These are phyloP conservation scores for Nannizzia gypsea DNA, from an alignment of 2,329 filamentous ascomycete genomes.

Conservation along the genomic window DNA sequence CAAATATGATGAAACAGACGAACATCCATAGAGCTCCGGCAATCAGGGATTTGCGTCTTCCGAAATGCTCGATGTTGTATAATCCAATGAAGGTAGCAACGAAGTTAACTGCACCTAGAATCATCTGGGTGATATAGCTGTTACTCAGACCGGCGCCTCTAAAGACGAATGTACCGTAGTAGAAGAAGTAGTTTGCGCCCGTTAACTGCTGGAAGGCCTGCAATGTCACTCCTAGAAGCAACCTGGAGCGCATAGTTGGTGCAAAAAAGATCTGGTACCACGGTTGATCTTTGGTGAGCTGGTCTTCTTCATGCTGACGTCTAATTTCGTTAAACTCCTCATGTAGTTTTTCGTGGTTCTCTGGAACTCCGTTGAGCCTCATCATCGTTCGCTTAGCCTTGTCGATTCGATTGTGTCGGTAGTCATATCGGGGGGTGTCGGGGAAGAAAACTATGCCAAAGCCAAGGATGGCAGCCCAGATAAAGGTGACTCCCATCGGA, in stretches of 20 bases:
- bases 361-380: slow-evolving; percentile 44
- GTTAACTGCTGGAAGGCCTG: slow-evolving; percentile 40
- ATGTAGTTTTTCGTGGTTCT: slow-evolving; percentile 44
- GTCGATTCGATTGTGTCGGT: slow-evolving; percentile 42
- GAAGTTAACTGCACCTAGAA: slow-evolving; percentile 58
- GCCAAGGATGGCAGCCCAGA: slow-evolving; percentile 45
- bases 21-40: slow-evolving; percentile 57
- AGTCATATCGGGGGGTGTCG: slow-evolving; percentile 49
- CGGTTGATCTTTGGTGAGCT: slow-evolving; percentile 28
- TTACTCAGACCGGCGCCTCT: slow-evolving; percentile 53
- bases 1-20: slow-evolving; percentile 50
- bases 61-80: slow-evolving; percentile 58
- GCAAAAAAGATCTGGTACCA: slow-evolving; percentile 38
- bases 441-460: slow-evolving; percentile 45
- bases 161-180: slow-evolving; percentile 51
- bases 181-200: slow-evolving; percentile 42
- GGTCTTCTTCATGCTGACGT: slow-evolving; percentile 47
- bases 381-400: slow-evolving; percentile 43
- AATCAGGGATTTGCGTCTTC: slow-evolving; percentile 56
- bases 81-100: slow-evolving; percentile 55
- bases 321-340: slow-evolving; percentile 49
- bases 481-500: slow-evolving; percentile 47
- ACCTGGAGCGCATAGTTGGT: slow-evolving; percentile 38
- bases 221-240: slow-evolving; percentile 34
- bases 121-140: slow-evolving; percentile 56